Evolutionary conservation across 2,329 filamentous ascomycete genomes (phyloP), one percentile per base, ranked within the genome.

Genomic region (Sclerotinia minor): DNA sequence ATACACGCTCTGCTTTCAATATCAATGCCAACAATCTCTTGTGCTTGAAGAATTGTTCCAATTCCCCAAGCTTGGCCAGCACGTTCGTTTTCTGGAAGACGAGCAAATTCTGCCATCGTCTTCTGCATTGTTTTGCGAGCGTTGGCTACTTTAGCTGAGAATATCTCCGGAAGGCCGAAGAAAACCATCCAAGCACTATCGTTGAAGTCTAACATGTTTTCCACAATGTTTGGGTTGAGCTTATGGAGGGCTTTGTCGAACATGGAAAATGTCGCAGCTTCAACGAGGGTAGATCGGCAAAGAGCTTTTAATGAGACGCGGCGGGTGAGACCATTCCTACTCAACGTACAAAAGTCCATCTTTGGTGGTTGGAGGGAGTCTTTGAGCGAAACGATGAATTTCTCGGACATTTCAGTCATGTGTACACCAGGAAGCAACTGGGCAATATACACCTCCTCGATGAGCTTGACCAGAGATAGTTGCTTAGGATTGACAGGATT

Each of bases 221-320:
- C 29, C 41, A 64, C 60, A 5, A 64, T 64, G n/a, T 64, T 29
- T 35, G 60, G 60, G 29, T 64, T 64, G 44, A 64, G 60, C 9
- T 47, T 32, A 41, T 64, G 60, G 7, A 64, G 60, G 52, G 60
- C 29, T 15, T 53, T 19, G 11, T 29, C 60, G n/a, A 64, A 64
- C 60, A 64, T 64, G 60, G 60, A 64, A n/a, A 64, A 64, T 9
- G 60, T 64, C 17, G 60, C 60, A 53, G 60, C 60, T 41, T 64
- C 60, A 3, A 64, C 60, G n/a, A 64, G 60, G 5, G 47, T 64
- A 38, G 29, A 64, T 52, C 60, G 29, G 41, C 45, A 49, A 35
- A 64, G 26, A 44, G 26, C 29, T 53, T 26, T 64, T 15, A 64
- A 35, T 7, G 60, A 64, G 32, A 64, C 60, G 8, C 60, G 26